A percentile compares a stretch with the other conserved stretches of the same genome.
These are phyloP conservation scores for Trifolium dubium DNA, from an alignment of 306 rosid species.

Conservation along the genomic window DNA sequence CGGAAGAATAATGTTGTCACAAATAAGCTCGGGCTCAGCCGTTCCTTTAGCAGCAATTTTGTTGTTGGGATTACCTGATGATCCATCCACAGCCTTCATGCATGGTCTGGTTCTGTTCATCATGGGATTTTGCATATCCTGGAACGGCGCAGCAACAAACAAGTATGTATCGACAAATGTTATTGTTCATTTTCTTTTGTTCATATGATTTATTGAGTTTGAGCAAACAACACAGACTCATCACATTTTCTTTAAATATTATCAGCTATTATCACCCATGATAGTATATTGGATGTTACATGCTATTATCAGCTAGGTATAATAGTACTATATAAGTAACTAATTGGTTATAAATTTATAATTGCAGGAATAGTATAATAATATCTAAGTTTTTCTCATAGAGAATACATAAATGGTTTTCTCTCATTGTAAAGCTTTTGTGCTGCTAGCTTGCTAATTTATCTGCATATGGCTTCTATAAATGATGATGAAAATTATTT, in stretches of 20 bases:
- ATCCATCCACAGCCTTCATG: constrained; percentile 62
- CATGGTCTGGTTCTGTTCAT: constrained; percentile 69
- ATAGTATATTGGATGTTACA: background rate
- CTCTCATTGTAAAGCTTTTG: background rate
- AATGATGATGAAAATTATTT: background rate
- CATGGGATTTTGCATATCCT: constrained; percentile 70
- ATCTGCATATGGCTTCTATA: background rate
- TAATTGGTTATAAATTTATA: no score
- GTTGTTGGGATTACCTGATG: constrained; percentile 70
- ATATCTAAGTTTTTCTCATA: background rate
- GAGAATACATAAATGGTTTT: background rate
- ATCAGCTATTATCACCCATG: background rate
- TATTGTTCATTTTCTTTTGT: background rate
- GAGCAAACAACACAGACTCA: background rate
- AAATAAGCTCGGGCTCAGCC: constrained; percentile 76
- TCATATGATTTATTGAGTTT: background rate
- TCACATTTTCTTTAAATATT: background rate
- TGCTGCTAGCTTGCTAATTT: background rate
- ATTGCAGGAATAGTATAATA: background rate
- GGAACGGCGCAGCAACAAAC: constrained; percentile 81
- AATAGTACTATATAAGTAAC: background rate
- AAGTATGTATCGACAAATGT: constrained; percentile 46
- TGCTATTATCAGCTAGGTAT: background rate
- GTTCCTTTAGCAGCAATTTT: constrained; percentile 79
- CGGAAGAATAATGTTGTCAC: constrained; percentile 75